These are phyloP conservation scores for Curvularia lunata DNA, from an alignment of 2,329 filamentous ascomycete genomes.

Conservation along the genomic window DNA sequence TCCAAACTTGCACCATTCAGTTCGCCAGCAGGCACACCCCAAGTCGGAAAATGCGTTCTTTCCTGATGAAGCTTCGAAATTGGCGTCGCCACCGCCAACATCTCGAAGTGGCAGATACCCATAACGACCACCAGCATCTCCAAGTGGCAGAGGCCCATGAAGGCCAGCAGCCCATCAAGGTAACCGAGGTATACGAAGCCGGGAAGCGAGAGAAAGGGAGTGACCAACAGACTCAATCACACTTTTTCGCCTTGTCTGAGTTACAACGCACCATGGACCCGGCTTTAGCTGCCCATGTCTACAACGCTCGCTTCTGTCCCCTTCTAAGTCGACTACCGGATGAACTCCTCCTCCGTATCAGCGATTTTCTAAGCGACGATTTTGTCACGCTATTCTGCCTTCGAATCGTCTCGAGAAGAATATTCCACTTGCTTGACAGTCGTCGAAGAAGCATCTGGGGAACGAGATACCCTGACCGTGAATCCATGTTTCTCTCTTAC, in stretches of 20 bases:
- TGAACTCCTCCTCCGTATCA: constrained; percentile 25
- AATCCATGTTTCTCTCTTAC: neutral
- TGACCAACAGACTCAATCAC: neutral
- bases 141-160: neutral
- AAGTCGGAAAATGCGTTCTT: neutral
- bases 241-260: neutral
- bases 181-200: neutral
- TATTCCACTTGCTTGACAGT: neutral
- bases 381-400: neutral
- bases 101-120: neutral
- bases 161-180: neutral
- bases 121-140: neutral
- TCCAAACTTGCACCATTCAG: neutral
- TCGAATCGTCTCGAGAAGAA: neutral
- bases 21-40: neutral
- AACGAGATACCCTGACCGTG: neutral
- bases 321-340: constrained; percentile 23
- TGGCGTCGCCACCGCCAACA: neutral
- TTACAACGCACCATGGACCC: constrained; percentile 24
- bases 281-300: constrained; percentile 24
- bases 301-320: constrained; percentile 29
- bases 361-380: constrained; percentile 15
- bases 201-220: neutral
- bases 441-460: neutral
- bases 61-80: neutral